Evolutionary conservation across 2,329 filamentous ascomycete species (phyloP).

Genomic region (Corinectria fuckeliana): DNA sequence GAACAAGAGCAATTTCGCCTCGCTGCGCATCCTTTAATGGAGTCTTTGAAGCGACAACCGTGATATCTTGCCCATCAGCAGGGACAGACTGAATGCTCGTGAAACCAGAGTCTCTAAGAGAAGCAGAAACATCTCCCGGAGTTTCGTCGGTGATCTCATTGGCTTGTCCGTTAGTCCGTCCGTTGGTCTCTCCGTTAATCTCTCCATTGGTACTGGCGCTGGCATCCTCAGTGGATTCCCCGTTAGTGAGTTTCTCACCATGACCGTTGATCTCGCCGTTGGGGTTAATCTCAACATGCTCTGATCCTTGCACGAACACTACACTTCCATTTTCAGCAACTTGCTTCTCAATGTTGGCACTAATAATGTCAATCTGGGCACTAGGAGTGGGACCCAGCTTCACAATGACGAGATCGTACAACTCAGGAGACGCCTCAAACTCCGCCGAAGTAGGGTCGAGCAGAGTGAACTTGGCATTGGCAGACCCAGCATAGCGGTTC

Average conservation of each 20-base stretch:
- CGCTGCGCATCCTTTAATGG: background rate
- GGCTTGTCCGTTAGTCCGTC: background rate
- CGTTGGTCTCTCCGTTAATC: background rate
- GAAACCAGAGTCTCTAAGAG: background rate
- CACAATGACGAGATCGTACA: background rate
- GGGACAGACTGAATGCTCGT: background rate
- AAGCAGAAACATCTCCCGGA: background rate
- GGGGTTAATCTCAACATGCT: background rate
- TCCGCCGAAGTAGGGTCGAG: background rate
- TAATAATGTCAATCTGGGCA: background rate
- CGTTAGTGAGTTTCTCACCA: background rate
- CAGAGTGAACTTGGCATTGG: conserved; percentile 9
- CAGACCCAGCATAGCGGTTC: background rate
- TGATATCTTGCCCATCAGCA: background rate
- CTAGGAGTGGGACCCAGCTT: background rate
- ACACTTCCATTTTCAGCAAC: background rate
- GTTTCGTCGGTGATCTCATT: background rate
- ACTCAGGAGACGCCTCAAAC: background rate
- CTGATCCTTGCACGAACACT: background rate
- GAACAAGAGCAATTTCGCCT: background rate
- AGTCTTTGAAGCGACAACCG: background rate
- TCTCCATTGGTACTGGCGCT: background rate
- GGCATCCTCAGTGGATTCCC: background rate
- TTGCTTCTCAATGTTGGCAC: background rate
- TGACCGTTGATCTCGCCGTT: background rate